These are phyloP conservation scores for Cyclotella atomus DNA, from an alignment of 108 stramenopile species.

Conservation along the genomic window DNA sequence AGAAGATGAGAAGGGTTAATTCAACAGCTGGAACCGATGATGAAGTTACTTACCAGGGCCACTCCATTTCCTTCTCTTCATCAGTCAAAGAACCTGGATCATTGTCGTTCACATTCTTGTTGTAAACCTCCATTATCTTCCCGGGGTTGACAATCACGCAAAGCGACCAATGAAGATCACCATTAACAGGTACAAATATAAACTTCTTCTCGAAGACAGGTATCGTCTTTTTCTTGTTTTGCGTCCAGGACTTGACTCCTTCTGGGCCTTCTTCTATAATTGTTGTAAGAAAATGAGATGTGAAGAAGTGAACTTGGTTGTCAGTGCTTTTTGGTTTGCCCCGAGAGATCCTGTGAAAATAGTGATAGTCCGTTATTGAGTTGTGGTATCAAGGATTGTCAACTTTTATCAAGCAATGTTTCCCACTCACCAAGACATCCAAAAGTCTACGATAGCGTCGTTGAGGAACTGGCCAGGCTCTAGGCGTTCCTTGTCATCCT, in stretches of 20 bases:
- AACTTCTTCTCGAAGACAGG: constrained; percentile 90
- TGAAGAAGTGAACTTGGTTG: constrained; percentile 72
- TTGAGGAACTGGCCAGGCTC: constrained; percentile 79
- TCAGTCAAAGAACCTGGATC: background rate
- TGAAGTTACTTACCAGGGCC: constrained; percentile 35
- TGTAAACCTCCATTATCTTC: constrained; percentile 32
- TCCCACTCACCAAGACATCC: constrained; percentile 83
- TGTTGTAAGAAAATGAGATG: constrained; percentile 89
- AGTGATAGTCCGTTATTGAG: background rate
- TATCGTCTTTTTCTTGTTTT: constrained; percentile 78
- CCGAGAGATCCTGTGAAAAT: constrained; percentile 41
- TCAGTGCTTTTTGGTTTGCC: constrained; percentile 11
- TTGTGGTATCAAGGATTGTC: background rate
- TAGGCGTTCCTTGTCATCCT: constrained; percentile 67
- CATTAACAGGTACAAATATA: constrained; percentile 94
- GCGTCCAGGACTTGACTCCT: constrained; percentile 83
- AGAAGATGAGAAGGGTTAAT: background rate
- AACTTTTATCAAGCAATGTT: background rate
- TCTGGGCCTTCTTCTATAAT: constrained; percentile 61
- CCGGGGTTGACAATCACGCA: constrained; percentile 94
- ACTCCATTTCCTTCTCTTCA: background rate
- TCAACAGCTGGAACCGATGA: background rate
- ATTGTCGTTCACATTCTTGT: background rate
- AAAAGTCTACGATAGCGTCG: constrained; percentile 89
- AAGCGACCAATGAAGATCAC: constrained; percentile 94